A percentile compares a stretch with the other conserved stretches of the same genome.
These are phyloP conservation scores for Brassica hybrid DNA, from an alignment of 441 rosid genomes.

Conservation along the genomic window DNA sequence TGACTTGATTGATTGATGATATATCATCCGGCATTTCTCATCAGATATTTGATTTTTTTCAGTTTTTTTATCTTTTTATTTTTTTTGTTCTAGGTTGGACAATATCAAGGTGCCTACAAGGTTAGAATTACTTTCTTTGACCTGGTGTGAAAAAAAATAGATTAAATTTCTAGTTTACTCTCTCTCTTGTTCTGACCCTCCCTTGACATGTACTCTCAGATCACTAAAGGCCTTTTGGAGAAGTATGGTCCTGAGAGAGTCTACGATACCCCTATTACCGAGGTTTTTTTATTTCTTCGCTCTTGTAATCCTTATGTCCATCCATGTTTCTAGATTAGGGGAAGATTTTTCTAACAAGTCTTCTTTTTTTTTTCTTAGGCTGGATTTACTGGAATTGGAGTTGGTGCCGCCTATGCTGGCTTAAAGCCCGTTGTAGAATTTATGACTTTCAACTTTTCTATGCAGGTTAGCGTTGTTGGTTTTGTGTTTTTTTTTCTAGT, in stretches of 20 bases:
- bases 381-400: constrained; percentile 98
- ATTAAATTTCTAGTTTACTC: background rate
- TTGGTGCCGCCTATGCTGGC: constrained; percentile 96
- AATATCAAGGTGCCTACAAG: constrained; percentile 98
- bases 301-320: background rate
- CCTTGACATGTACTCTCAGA: constrained; percentile 45
- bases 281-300: constrained; percentile 50
- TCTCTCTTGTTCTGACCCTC: constrained; percentile 14
- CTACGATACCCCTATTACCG: constrained; percentile 94
- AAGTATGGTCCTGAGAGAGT: constrained; percentile 98
- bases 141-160: background rate
- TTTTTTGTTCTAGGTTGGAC: constrained; percentile 74
- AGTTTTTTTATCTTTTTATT: background rate
- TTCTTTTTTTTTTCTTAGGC: constrained; percentile 55
- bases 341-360: constrained; percentile 22
- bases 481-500: background rate
- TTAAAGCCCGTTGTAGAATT: constrained; percentile 91
- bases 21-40: background rate
- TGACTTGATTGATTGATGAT: constrained; percentile 5
- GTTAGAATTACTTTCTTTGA: constrained; percentile 46
- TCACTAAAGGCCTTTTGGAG: constrained; percentile 88
- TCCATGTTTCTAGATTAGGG: background rate
- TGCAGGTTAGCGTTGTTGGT: constrained; percentile 68
- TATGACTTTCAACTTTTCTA: constrained; percentile 94
- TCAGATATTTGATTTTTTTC: constrained; percentile 3